phyloP scores from a whole-genome alignment of 2,329 filamentous ascomycete genomes.

The Pestalotiopsis sp. region DNA sequence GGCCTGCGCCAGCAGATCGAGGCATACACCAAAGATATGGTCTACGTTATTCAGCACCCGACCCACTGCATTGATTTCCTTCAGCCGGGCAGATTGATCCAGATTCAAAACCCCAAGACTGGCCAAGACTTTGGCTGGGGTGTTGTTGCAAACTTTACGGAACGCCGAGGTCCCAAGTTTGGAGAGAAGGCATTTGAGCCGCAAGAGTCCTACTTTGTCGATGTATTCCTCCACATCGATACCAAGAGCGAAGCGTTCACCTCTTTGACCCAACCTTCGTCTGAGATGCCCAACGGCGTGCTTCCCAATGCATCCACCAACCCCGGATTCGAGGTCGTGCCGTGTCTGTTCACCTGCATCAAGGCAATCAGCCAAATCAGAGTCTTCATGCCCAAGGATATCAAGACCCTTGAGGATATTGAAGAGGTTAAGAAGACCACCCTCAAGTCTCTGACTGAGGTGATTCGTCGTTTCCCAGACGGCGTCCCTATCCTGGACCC shows the following conservation, averaged over 20 bases:
- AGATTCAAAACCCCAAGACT: conserved; percentile 72
- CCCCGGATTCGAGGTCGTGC: conserved; percentile 79
- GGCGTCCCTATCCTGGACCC: conserved; percentile 88
- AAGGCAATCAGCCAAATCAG: conserved; percentile 83
- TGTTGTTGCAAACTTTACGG: conserved; percentile 75
- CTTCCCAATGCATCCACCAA: conserved; percentile 64
- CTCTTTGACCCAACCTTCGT: conserved; percentile 34
- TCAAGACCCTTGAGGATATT: conserved; percentile 68
- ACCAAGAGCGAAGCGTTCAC: conserved; percentile 52
- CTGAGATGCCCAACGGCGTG: conserved; percentile 66
- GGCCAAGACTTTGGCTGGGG: conserved; percentile 94
- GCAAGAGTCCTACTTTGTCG: conserved; percentile 80
- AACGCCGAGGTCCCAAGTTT: conserved; percentile 67
- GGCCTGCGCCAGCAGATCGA: conserved; percentile 84
- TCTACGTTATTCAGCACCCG: conserved; percentile 88
- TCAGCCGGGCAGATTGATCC: conserved; percentile 84
- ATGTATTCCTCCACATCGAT: conserved; percentile 72
- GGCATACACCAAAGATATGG: conserved; percentile 85
- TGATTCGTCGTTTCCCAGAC: conserved; percentile 87
- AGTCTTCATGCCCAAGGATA: conserved; percentile 79
- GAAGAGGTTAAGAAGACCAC: conserved; percentile 69
- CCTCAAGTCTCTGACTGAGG: conserved; percentile 72
- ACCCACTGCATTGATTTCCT: conserved; percentile 84
- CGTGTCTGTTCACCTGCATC: conserved; percentile 83
- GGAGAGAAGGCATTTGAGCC: conserved; percentile 69